Evolutionary conservation across 192 early-diverging fungal species (phyloP).

Genomic region (Coemansia sp.): DNA sequence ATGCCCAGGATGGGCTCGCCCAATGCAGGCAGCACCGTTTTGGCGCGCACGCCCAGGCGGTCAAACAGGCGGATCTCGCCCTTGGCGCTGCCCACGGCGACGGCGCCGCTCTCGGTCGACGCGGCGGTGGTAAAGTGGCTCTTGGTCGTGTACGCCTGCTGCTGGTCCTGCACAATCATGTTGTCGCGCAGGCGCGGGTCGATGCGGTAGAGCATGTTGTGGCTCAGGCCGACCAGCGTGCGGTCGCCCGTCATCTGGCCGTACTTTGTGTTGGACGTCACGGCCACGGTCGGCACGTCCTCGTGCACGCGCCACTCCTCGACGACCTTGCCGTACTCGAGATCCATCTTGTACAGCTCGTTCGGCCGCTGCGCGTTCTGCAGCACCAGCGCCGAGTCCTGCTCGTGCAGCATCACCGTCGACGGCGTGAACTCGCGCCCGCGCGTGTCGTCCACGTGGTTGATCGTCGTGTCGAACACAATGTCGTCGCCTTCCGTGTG

Average conservation of each 20-base stretch:
- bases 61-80: constrained; percentile 89
- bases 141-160: constrained; percentile 69
- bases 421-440: constrained; percentile 68
- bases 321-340: constrained; percentile 87
- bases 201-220: constrained; percentile 81
- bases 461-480: constrained; percentile 79
- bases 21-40: constrained; percentile 79
- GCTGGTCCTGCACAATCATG: constrained; percentile 69
- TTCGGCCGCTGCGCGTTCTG: constrained; percentile 68
- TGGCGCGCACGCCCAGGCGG: constrained; percentile 76
- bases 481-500: constrained; percentile 68
- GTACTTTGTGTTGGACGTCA: constrained; percentile 76
- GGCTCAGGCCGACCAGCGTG: constrained; percentile 79
- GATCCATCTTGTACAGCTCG: constrained; percentile 85
- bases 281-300: constrained; percentile 61
- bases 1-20: constrained; percentile 88
- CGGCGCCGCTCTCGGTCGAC: constrained; percentile 75
- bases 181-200: constrained; percentile 75
- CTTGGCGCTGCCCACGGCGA: constrained; percentile 79
- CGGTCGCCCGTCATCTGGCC: constrained; percentile 70
- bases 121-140: constrained; percentile 69
- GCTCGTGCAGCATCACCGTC: constrained; percentile 81
- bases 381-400: constrained; percentile 78
- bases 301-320: constrained; percentile 92
- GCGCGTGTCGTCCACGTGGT: constrained; percentile 60